phyloP scores from a whole-genome alignment of 2,329 filamentous ascomycete genomes.

The Cladorrhinum sp. region DNA sequence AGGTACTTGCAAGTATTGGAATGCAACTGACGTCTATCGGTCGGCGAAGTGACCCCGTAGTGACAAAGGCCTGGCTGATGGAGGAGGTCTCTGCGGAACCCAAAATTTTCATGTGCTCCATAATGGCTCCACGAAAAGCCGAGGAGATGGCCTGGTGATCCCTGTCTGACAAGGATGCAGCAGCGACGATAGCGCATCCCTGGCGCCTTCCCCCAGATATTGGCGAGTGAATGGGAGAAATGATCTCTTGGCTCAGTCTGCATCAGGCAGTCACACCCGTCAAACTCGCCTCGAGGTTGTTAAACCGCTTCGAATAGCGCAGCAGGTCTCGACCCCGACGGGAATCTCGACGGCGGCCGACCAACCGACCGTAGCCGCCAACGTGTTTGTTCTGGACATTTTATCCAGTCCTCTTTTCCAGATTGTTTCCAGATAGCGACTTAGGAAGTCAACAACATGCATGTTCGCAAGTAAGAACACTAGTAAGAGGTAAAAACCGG shows the following conservation, averaged over 20 bases:
- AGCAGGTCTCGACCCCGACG: slow-evolving; percentile 1
- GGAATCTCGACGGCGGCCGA: neutral
- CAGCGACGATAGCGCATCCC: neutral
- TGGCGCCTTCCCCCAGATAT: slow-evolving; percentile 19
- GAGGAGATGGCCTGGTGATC: slow-evolving; percentile 18
- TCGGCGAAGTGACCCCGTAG: neutral
- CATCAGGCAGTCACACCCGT: slow-evolving; percentile 25
- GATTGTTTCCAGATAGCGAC: neutral
- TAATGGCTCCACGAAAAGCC: slow-evolving; percentile 17
- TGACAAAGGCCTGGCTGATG: neutral
- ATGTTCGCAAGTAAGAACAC: too few relatives aligned
- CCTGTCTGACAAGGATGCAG: slow-evolving; percentile 10
- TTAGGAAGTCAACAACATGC: too few relatives aligned
- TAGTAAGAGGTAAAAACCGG: neutral
- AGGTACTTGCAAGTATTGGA: slow-evolving; percentile 2
- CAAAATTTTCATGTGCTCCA: slow-evolving; percentile 28
- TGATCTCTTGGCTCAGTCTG: slow-evolving; percentile 18
- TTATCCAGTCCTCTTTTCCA: neutral
- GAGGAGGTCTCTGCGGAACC: neutral
- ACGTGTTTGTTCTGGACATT: neutral
- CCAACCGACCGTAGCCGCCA: neutral
- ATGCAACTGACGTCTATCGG: slow-evolving; percentile 4
- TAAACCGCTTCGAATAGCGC: neutral
- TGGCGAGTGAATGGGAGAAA: slow-evolving; percentile 15
- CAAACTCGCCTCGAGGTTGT: neutral